phyloP scores from a whole-genome alignment of 768 basidiomycete genomes.

The Hericium erinaceus region DNA sequence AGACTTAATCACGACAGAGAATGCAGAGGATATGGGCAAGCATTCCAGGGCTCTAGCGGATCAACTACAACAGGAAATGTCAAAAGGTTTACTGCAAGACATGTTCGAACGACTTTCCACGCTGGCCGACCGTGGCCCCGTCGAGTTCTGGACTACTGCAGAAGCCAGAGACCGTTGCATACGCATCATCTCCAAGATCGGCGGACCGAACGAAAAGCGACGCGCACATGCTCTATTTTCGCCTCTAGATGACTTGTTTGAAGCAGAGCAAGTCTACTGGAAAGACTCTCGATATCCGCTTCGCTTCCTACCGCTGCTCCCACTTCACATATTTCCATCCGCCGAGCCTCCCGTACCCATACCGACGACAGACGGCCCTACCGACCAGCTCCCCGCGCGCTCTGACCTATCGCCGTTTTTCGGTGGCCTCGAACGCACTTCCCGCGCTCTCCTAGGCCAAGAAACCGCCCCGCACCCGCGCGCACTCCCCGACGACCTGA shows the following conservation, averaged over 20 bases:
- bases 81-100: conserved; percentile 50
- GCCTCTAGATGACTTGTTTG: background rate
- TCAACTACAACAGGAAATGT: conserved; percentile 72
- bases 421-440: conserved; percentile 20
- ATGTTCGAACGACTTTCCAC: conserved; percentile 39
- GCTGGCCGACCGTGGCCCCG: background rate
- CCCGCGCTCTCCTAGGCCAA: conserved; percentile 40
- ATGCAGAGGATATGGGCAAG: conserved; percentile 16
- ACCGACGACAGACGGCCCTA: background rate
- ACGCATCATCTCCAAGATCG: conserved; percentile 75
- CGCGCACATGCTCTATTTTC: conserved; percentile 56
- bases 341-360: conserved; percentile 13
- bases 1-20: background rate
- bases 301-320: conserved; percentile 47
- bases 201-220: conserved; percentile 55
- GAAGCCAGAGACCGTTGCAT: conserved; percentile 69
- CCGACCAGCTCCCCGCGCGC: background rate
- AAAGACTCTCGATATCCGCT: conserved; percentile 45
- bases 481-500: conserved; percentile 1
- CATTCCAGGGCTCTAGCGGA: conserved; percentile 63
- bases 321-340: conserved; percentile 42
- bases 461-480: conserved; percentile 23
- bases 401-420: background rate
- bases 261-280: conserved; percentile 49
- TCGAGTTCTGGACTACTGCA: conserved; percentile 73